Base-by-base conservation (phyloP, 2,329 filamentous ascomycete species). In the Sporothrix variecibatus region DNA sequence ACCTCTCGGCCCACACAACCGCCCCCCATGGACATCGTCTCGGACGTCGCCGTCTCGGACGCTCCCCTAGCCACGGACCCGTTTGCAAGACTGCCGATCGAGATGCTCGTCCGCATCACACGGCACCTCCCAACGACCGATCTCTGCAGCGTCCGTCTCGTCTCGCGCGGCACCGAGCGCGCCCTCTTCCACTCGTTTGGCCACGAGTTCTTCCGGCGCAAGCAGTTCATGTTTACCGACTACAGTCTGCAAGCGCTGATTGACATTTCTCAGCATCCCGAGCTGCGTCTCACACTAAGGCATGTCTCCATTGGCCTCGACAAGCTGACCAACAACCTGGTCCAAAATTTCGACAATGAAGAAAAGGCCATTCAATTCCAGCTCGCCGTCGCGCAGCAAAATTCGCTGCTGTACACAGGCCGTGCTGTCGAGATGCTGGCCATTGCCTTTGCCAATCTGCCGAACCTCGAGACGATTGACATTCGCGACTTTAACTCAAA, bases 181-280 rank as follows among this genome's bases (percentile, higher is more conserved):
- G 82, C 83, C 1, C 82, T 91, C 15, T 88, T 88, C 80, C 82
- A 85, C 68, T 83, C 83, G 46, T 92, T 92, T 77, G 83, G 86
- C 38, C 82, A 82, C 31, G 89, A 91, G 76, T 93, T 91, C 83
- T 93, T 93, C 81, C 84, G 82, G 70, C 89, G 89, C 79, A 88
- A 87, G 78, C 90, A 92, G 78, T 93, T 92, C 81, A 90, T 91
- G 87, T 78, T 91, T 72, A 86, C 86, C 1, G 82, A 87, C 46
- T 81, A 84, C 76, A 92, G 90, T 77, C 81, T 92, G 11, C 84
- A 87, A 71, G 83, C 86, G 0, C 82, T 91, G 12, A 76, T 87
- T 80, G 82, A 87, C 78, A 88, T 89, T 49, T 85, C 87, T n/a
- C 78, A 78, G 3, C 83, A 84, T 73, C 84, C 82, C 23, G 82